Percentiles rank a stretch among this genome's conserved stretches.
These are phyloP conservation scores for Cordyceps fumosorosea DNA, from an alignment of 2,329 filamentous ascomycete genomes.

Conservation along the genomic window DNA sequence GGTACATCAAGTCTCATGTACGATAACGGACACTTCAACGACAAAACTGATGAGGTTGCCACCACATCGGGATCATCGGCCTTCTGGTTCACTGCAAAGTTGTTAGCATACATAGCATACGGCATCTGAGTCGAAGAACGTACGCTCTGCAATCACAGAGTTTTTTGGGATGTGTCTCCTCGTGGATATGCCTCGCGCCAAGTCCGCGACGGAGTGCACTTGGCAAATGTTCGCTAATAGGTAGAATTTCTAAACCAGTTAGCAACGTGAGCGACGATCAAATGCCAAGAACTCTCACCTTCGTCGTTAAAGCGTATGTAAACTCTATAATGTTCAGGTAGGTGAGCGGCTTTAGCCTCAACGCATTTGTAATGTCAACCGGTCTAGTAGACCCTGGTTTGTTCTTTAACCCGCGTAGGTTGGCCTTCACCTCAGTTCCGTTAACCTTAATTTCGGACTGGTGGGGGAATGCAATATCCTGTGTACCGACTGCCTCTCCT, in stretches of 20 bases:
- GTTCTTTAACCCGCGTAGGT: slow-evolving; percentile 89
- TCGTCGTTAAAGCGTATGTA: slow-evolving; percentile 86
- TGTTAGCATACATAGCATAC: slow-evolving; percentile 17
- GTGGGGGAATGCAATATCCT: slow-evolving; percentile 83
- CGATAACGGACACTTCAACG: slow-evolving; percentile 86
- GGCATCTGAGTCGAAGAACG: slow-evolving; percentile 24
- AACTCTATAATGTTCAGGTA: slow-evolving; percentile 76
- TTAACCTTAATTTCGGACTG: slow-evolving; percentile 93
- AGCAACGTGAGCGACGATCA: neutral
- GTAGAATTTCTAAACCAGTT: slow-evolving; percentile 55
- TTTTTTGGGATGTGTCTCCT: slow-evolving; percentile 71
- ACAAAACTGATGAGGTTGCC: slow-evolving; percentile 80
- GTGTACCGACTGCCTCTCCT: slow-evolving; percentile 52
- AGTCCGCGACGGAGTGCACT: slow-evolving; percentile 60
- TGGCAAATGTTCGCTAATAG: slow-evolving; percentile 71
- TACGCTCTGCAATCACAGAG: slow-evolving; percentile 78
- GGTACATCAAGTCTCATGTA: slow-evolving; percentile 76
- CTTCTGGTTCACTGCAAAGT: slow-evolving; percentile 61
- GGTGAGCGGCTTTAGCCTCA: slow-evolving; percentile 58
- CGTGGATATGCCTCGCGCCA: slow-evolving; percentile 60
- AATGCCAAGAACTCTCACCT: slow-evolving; percentile 48
- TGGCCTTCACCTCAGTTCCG: slow-evolving; percentile 80
- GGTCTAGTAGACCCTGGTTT: slow-evolving; percentile 92
- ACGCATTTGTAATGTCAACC: slow-evolving; percentile 75
- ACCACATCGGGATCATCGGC: slow-evolving; percentile 85